These are phyloP conservation scores for Setaria italica DNA, from an alignment of 202 grass and related monocot species.

Conservation along the genomic window DNA sequence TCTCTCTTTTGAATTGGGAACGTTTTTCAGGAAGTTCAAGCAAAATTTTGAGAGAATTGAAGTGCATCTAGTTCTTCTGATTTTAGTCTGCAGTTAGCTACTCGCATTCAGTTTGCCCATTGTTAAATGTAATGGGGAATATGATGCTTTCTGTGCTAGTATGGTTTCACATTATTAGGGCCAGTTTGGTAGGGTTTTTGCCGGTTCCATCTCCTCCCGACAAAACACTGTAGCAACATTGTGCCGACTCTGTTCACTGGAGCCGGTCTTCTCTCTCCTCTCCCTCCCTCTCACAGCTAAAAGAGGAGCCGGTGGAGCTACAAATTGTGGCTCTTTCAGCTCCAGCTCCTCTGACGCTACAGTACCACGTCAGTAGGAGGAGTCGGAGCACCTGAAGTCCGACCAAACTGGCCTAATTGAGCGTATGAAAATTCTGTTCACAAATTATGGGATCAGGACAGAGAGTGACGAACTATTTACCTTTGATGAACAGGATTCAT, in stretches of 20 bases:
- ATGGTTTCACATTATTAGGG: background rate
- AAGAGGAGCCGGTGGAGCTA: too few species aligned
- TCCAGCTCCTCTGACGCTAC: too few species aligned
- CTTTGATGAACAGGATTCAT: background rate
- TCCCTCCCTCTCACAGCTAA: too few species aligned
- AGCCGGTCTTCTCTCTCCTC: too few species aligned
- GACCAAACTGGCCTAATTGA: background rate
- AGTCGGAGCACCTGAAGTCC: too few species aligned
- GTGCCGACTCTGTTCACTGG: too few species aligned
- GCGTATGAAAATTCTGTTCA: background rate
- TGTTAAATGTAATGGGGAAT: background rate
- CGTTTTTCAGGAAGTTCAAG: background rate
- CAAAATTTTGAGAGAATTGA: background rate
- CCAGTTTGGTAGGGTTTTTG: too few species aligned
- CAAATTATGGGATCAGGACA: background rate
- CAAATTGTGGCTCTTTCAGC: too few species aligned
- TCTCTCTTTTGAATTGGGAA: background rate
- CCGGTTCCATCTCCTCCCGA: too few species aligned
- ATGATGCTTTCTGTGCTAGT: background rate
- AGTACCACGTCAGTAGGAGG: too few species aligned
- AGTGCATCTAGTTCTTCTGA: background rate
- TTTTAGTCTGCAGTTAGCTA: background rate
- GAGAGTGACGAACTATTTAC: background rate
- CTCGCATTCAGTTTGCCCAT: background rate
- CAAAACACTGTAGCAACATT: too few species aligned